A percentile compares a stretch with the other conserved stretches of the same genome.
Conservation (phyloP, 306 rosid species). For the Vicia faba region DNA sequence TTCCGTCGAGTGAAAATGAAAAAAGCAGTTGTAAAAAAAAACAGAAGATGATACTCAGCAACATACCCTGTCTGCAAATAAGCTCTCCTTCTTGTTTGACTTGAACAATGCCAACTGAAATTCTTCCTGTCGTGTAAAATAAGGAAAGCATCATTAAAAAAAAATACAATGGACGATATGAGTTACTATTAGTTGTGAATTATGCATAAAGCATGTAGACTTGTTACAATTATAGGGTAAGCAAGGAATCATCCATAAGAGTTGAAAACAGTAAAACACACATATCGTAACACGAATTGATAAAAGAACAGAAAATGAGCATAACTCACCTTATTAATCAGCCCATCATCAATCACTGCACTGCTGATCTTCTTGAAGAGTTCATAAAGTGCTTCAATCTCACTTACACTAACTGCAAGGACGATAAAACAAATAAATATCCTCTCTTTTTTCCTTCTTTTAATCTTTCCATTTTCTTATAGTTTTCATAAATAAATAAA, state of each 20-base stretch:
- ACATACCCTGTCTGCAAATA: slow-evolving; percentile 88
- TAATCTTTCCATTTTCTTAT: neutral
- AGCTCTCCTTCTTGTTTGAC: slow-evolving; percentile 89
- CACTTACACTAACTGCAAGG: slow-evolving; percentile 90
- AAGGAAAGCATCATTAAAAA: slow-evolving; percentile 24
- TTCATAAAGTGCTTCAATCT: slow-evolving; percentile 88
- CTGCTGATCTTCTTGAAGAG: slow-evolving; percentile 88
- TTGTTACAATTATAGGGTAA: neutral
- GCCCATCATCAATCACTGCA: slow-evolving; percentile 89
- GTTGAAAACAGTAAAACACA: slow-evolving; percentile 8
- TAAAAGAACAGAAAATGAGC: neutral
- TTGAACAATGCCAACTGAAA: slow-evolving; percentile 90
- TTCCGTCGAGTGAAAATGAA: no score
- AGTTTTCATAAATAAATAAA: neutral
- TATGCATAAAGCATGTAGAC: neutral
- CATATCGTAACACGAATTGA: slow-evolving; percentile 16
- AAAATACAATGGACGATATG: slow-evolving; percentile 27
- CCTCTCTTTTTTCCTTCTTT: neutral
- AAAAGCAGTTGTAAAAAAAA: slow-evolving; percentile 8
- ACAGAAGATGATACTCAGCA: slow-evolving; percentile 10
- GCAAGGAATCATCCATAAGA: slow-evolving; percentile 20
- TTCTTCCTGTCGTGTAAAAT: slow-evolving; percentile 65
- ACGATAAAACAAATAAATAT: slow-evolving; percentile 25
- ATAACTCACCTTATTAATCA: slow-evolving; percentile 71
- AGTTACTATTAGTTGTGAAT: neutral